Base-by-base conservation (phyloP, 805 yeast genomes). In the Candida oleophila region DNA sequence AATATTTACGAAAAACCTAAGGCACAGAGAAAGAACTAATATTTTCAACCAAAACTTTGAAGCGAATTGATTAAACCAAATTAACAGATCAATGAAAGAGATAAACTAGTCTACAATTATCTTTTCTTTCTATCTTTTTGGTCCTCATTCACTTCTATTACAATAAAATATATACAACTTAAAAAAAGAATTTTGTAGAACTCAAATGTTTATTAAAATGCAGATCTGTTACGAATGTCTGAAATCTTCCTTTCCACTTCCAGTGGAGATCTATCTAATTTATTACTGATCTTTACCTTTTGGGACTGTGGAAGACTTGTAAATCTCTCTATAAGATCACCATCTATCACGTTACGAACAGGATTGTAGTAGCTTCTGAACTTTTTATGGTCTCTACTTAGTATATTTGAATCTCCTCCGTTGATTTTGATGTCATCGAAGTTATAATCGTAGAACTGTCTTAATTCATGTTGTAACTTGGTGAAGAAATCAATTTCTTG, bases 301-400 rank as follows among this genome's bases (percentile, higher is more conserved):
- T 62, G 57, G 1, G 66, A 54, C 1, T 62, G 60, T 12, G 58
- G 56, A 18, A 79, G 59, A 8, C 61, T 56, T 41, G 58, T 64
- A 56, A 71, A 87, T 37, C 65, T 61, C 55, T 89, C 97, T 41
- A 92, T 71, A 14, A 88, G 69, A 60, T 94, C 98, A 8, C 99
- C 99, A 65, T 94, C 97, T 36, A 94, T 75, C 2, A 87, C 82
- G 42, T 81, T 77, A 51, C 82, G 84, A 2, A 76, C 78, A 0
- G 97, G 97, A n/a, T 80, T 82, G 61, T 89, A 89, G 57, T 85
- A 86, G 44, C 97, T 77, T 46, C 97, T 68, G 60, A 76, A 91
- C 47, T 77, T 77, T 51, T 79, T 49, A 47, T 83, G 87, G 51
- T 85, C 86, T 47, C 94, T 73, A 0, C 85, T 92, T 2, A 83